phyloP scores from a whole-genome alignment of 441 rosid genomes.

The Isatis lusitanica region DNA sequence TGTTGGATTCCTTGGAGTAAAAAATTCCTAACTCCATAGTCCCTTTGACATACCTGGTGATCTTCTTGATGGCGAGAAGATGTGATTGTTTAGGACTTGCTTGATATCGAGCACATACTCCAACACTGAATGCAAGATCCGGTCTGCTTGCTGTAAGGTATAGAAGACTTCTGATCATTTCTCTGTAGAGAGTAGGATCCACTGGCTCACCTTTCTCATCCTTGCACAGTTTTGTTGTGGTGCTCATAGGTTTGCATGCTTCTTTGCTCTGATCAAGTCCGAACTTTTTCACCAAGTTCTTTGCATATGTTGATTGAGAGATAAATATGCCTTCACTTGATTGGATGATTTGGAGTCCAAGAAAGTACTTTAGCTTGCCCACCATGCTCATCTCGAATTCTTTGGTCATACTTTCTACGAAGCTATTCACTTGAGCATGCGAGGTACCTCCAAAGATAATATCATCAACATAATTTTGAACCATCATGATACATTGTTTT shows the following conservation, averaged over 20 bases:
- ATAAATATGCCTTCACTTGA: not conserved
- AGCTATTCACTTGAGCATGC: not conserved
- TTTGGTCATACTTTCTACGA: not conserved
- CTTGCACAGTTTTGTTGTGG: not conserved
- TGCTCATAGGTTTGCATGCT: not conserved
- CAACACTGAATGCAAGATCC: not conserved
- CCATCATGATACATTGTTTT: no score
- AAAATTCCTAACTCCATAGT: no score
- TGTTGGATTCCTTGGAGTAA: no score
- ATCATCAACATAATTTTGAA: no score
- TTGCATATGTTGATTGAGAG: not conserved
- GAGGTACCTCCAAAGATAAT: not conserved
- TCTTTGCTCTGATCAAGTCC: not conserved
- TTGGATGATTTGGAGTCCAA: not conserved
- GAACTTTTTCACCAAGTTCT: not conserved
- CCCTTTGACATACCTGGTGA: no score
- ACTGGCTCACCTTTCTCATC: not conserved
- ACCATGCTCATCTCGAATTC: not conserved
- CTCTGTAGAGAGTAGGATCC: no score
- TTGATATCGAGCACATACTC: not conserved
- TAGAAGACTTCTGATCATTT: not conserved
- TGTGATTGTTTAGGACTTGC: not conserved
- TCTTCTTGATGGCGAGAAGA: not conserved
- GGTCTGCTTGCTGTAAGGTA: not conserved
- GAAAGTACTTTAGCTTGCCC: not conserved